Conservation (phyloP, 805 yeast genomes). For the Wickerhamomyces bisporus region DNA sequence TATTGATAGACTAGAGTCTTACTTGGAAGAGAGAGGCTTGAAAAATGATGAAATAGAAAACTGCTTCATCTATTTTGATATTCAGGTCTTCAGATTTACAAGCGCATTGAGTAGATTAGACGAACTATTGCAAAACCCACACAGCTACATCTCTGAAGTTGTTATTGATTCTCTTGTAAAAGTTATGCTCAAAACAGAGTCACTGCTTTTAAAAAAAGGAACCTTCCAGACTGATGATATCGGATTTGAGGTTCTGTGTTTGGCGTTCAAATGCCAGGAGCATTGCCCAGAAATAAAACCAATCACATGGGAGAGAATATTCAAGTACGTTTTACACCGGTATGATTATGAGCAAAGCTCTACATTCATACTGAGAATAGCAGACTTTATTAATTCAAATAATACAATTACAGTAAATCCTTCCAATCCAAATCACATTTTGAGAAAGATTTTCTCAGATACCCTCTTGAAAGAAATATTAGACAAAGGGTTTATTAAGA, state of each 20-base stretch:
- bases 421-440: constrained; percentile 12
- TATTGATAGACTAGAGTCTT: constrained; percentile 9
- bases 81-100: constrained; percentile 5
- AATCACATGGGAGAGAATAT: constrained; percentile 15
- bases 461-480: constrained; percentile 11
- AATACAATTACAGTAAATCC: constrained; percentile 3
- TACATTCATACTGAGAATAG: constrained; percentile 8
- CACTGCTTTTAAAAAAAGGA: constrained; percentile 2
- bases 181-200: constrained; percentile 4
- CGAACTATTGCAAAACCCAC: neutral
- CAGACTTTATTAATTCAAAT: constrained; percentile 1
- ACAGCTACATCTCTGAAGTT: constrained; percentile 3
- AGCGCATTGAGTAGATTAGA: constrained; percentile 9
- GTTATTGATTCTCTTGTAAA: constrained; percentile 11
- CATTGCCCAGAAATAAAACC: constrained; percentile 5
- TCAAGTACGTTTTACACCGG: constrained; percentile 7
- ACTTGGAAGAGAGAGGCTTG: constrained; percentile 4
- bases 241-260: constrained; percentile 6
- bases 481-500: constrained; percentile 16
- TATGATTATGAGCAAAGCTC: constrained; percentile 11
- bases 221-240: constrained; percentile 3
- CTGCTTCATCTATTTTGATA: constrained; percentile 12
- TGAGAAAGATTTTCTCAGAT: constrained; percentile 16
- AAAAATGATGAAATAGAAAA: constrained; percentile 9
- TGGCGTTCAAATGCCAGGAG: constrained; percentile 4